A percentile compares a stretch with the other conserved stretches of the same genome.
phyloP scores from a whole-genome alignment of 768 basidiomycete genomes.

The Kwoniella dejecticola region DNA sequence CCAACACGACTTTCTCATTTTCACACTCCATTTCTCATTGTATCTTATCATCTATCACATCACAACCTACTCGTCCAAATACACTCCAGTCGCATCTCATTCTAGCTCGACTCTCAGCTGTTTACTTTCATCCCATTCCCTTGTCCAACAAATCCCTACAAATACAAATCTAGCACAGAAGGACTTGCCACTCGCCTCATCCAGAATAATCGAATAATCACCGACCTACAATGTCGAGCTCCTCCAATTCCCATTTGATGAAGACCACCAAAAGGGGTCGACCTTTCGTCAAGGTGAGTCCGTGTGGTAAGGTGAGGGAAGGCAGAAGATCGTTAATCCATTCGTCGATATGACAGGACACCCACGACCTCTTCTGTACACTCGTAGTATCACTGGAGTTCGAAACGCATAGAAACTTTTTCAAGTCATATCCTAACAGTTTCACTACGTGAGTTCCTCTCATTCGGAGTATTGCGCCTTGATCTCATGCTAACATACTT shows the following conservation, averaged over 20 bases:
- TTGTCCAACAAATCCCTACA: too few relatives aligned
- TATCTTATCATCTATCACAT: too few relatives aligned
- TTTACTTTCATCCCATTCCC: too few relatives aligned
- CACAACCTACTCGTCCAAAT: too few relatives aligned
- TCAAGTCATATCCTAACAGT: constrained; percentile 88
- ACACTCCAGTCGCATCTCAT: too few relatives aligned
- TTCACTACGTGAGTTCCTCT: constrained; percentile 82
- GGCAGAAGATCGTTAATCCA: constrained; percentile 12
- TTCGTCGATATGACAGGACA: too few relatives aligned
- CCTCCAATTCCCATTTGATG: constrained; percentile 91
- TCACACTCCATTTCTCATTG: too few relatives aligned
- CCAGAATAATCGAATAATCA: too few relatives aligned
- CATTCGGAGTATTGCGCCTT: background rate
- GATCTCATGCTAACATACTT: constrained; percentile 6
- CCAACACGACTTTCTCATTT: too few relatives aligned
- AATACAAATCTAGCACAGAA: too few relatives aligned
- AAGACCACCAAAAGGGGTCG: constrained; percentile 95
- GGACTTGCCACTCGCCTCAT: too few relatives aligned
- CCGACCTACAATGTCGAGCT: constrained; percentile 47
- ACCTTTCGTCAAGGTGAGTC: constrained; percentile 81
- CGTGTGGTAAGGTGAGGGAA: background rate
- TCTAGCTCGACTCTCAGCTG: too few relatives aligned
- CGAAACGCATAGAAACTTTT: constrained; percentile 88
- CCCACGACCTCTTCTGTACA: constrained; percentile 95
- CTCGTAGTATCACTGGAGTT: constrained; percentile 91